Base-by-base conservation (phyloP, 2,329 filamentous ascomycete genomes). In the Microsporum ferrugineum region DNA sequence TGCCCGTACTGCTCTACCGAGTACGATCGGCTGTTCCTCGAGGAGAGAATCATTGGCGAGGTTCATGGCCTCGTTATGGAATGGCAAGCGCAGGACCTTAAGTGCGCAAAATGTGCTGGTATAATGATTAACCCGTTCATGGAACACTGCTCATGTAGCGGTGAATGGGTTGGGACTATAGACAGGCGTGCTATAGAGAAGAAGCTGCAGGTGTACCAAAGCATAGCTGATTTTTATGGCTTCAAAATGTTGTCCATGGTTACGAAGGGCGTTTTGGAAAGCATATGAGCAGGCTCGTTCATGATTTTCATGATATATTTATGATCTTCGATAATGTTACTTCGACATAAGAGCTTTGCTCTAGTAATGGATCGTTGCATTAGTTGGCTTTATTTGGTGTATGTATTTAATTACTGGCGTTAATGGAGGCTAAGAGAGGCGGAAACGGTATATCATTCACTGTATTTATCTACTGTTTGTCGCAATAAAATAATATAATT, bases 131-230 rank as follows among this genome's bases (percentile, higher is more conserved):
- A 96, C 71, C 92, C 96, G 69, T 95, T 97, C 68, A 91, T 94
- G 85, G 92, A 96, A 73, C 91, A 97, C 74, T 99, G 95, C 75
- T 88, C 86, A 8, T 99, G 94, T 78, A 89, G 89, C 63, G 94
- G 94, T 2, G 82, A 83, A 62, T 99, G 94, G 94, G 81, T 80
- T 17, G 84, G 84, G 65, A 89, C 85, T 23, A 79, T 91, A 63
- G 82, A 86, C 66, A 80, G 81, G 65, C 83, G 81, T 34, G 88
- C 88, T 33, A 77, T 92, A 31, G 74, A 82, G 69, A 83, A 79
- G 71, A 82, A 78, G 70, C 68, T 97, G 68, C 79, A 73, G 47
- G 87, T 96, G 3, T 86, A 90, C 74, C 80, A 79, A 66, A 85
- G 82, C 59, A 91, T 95, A 57, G 89, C 89, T 5, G 81, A 78